phyloP scores from a whole-genome alignment of 2,329 filamentous ascomycete species.

The Penicillium sp. region DNA sequence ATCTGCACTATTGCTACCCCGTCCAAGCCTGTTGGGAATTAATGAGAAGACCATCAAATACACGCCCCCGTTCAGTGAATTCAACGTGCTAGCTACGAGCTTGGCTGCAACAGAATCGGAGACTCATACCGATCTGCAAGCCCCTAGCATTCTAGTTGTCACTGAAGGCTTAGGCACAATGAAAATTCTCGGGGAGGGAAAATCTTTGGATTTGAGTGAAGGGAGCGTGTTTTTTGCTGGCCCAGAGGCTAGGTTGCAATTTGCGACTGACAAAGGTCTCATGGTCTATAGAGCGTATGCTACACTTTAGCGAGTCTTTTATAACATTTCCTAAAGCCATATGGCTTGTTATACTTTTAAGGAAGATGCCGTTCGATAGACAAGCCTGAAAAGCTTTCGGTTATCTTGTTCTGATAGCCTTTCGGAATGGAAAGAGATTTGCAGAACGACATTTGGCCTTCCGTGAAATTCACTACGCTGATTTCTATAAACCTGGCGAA shows the following conservation, averaged over 20 bases:
- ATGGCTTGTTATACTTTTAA: no score
- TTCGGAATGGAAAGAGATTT: not conserved
- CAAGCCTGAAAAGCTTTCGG: not conserved
- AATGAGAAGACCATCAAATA: constrained; percentile 65
- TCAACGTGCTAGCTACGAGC: constrained; percentile 65
- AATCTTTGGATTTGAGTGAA: constrained; percentile 58
- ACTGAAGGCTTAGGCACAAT: constrained; percentile 61
- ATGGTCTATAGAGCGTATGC: constrained; percentile 52
- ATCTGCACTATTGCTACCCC: constrained; percentile 58
- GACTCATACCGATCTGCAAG: constrained; percentile 54
- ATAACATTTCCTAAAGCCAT: no score
- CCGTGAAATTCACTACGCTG: not conserved
- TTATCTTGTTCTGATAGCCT: no score
- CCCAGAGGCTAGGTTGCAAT: constrained; percentile 53
- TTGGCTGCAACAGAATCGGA: constrained; percentile 59
- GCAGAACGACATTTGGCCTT: not conserved
- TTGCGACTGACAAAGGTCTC: constrained; percentile 47
- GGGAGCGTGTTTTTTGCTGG: constrained; percentile 69
- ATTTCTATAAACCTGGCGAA: not conserved
- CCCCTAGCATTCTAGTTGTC: constrained; percentile 65
- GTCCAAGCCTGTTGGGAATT: constrained; percentile 52
- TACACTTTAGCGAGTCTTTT: not conserved
- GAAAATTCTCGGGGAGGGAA: constrained; percentile 51
- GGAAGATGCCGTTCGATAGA: no score
- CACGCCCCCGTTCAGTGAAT: constrained; percentile 69